Percentiles rank a stretch among this genome's conserved stretches.
Evolutionary conservation across 192 early-diverging fungal species (phyloP).

Genomic region (Coemansia sp.): DNA sequence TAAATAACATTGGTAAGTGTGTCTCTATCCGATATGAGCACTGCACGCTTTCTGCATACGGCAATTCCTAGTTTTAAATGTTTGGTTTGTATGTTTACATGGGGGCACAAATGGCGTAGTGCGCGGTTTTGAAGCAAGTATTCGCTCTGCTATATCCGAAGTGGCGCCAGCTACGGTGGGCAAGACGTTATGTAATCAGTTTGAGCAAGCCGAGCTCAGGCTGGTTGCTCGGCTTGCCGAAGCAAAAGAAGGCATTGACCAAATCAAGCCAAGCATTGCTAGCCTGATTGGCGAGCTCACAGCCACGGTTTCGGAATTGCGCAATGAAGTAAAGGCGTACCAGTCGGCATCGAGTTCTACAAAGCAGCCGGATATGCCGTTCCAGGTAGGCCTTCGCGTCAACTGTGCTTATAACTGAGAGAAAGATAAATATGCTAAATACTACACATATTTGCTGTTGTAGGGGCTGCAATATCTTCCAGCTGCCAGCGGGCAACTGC

Average conservation of each 20-base stretch:
- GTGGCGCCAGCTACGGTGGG: background rate
- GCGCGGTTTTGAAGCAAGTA: background rate
- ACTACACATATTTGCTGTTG: background rate
- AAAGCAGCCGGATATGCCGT: no score
- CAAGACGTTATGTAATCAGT: background rate
- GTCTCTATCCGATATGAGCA: no score
- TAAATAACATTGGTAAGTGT: conserved; percentile 30
- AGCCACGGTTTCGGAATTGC: background rate
- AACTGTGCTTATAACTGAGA: background rate
- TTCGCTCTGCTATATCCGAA: background rate
- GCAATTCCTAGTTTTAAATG: no score
- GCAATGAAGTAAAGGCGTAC: background rate
- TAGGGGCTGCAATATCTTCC: background rate
- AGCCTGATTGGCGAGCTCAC: background rate
- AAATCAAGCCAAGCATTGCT: background rate
- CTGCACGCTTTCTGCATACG: no score
- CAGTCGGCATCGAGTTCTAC: background rate
- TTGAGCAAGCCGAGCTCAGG: background rate
- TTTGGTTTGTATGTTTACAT: no score
- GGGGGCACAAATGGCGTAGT: background rate
- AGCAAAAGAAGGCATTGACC: background rate
- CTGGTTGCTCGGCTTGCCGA: background rate
- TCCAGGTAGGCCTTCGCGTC: background rate
- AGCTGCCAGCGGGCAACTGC: background rate
- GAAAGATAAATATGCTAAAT: background rate